Conservation (phyloP, 345 rosid genomes). For the Melastoma malabathricum region DNA sequence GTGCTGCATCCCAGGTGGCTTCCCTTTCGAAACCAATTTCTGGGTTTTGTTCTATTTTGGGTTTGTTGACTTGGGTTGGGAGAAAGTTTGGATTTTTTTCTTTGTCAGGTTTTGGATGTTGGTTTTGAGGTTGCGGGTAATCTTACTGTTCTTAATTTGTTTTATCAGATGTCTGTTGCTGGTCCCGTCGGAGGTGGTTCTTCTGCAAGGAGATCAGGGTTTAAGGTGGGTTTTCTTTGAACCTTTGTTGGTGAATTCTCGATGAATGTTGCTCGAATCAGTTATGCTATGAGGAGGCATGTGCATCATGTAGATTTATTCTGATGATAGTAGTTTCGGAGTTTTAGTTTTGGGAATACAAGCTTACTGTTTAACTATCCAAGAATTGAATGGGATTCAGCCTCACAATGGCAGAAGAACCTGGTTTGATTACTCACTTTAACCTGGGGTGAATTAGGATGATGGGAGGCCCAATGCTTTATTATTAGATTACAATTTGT, state of each 20-base stretch:
- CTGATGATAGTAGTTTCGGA: too few relatives aligned
- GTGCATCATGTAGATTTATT: too few relatives aligned
- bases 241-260: neutral
- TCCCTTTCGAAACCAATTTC: neutral
- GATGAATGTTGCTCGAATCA: neutral
- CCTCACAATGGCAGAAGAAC: too few relatives aligned
- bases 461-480: too few relatives aligned
- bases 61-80: neutral
- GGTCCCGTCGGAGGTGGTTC: constrained; percentile 29
- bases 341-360: too few relatives aligned
- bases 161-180: constrained; percentile 30
- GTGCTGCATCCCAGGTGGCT: constrained; percentile 30
- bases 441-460: too few relatives aligned
- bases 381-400: too few relatives aligned
- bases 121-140: neutral
- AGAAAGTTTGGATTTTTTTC: neutral
- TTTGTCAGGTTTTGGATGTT: neutral
- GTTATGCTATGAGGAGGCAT: neutral
- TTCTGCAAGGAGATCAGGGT: constrained; percentile 21
- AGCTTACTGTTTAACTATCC: too few relatives aligned
- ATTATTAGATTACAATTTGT: too few relatives aligned
- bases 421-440: too few relatives aligned
- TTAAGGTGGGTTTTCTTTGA: constrained; percentile 24
- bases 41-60: neutral
- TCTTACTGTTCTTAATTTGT: neutral